Evolutionary conservation across 345 rosid genomes (phyloP).

Genomic region (Cardamine resedifolia): DNA sequence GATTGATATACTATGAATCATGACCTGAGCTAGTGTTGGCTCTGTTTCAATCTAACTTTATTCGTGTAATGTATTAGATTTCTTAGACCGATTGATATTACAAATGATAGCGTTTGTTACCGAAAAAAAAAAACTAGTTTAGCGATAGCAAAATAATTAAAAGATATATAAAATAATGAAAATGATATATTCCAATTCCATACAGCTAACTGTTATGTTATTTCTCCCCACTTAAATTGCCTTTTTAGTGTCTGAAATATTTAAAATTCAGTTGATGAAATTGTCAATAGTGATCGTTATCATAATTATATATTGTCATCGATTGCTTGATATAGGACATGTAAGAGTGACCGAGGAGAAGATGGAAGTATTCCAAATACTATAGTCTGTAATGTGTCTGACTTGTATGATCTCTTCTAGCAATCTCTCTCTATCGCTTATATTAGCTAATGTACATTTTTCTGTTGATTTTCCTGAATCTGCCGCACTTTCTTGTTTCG

Average conservation of each 20-base stretch:
- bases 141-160: no score
- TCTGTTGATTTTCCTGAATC: constrained; percentile 8
- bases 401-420: constrained; percentile 38
- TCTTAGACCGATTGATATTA: no score
- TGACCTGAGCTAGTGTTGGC: no score
- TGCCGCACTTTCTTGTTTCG: background rate
- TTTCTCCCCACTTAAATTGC: background rate
- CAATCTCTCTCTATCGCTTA: constrained; percentile 14
- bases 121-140: no score
- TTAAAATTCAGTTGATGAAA: background rate
- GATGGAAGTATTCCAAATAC: constrained; percentile 34
- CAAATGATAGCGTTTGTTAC: no score
- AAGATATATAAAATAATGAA: no score
- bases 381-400: constrained; percentile 35
- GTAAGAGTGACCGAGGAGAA: constrained; percentile 36
- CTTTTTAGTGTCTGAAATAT: background rate
- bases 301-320: constrained; percentile 22
- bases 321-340: constrained; percentile 43
- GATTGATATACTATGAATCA: no score
- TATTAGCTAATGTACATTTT: background rate
- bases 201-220: no score
- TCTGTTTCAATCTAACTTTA: no score
- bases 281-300: background rate
- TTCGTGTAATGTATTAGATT: no score
- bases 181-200: no score